Evolutionary conservation across 1,139 yeast species (phyloP).

Genomic region (Sugiyamaella pinicola): DNA sequence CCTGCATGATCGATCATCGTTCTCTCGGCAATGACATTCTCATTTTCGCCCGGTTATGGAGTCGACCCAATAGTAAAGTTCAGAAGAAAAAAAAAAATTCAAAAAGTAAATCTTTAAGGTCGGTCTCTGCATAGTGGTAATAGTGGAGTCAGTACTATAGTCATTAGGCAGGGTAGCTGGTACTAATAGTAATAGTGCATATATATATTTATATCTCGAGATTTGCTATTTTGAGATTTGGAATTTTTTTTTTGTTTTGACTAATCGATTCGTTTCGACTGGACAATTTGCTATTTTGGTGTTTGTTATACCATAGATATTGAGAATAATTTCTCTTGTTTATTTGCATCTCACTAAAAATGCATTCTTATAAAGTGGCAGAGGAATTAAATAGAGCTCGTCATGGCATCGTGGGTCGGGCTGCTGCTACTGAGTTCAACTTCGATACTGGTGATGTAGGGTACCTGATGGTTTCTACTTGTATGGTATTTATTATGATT

Average conservation of each 20-base stretch:
- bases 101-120: background rate
- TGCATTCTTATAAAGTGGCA: slow-evolving; percentile 30
- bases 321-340: background rate
- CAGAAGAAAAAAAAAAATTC: background rate
- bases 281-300: too few species aligned
- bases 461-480: slow-evolving; percentile 56
- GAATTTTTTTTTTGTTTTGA: background rate
- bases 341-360: slow-evolving; percentile 2
- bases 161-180: background rate
- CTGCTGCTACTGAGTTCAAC: slow-evolving; percentile 14
- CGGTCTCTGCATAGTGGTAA: background rate
- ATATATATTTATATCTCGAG: background rate
- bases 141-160: background rate
- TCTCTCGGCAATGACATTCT: background rate
- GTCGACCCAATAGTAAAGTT: slow-evolving; percentile 6
- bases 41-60: slow-evolving; percentile 12
- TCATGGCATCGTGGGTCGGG: slow-evolving; percentile 9
- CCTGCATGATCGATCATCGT: slow-evolving; percentile 6
- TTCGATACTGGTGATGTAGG: slow-evolving; percentile 57
- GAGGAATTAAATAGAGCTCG: slow-evolving; percentile 21
- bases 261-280: background rate
- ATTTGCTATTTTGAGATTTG: background rate
- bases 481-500: slow-evolving; percentile 87
- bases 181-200: background rate
- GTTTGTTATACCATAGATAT: too few species aligned